A percentile compares a stretch with the other conserved stretches of the same genome.
Conservation (phyloP, 2,329 filamentous ascomycete species). For the Orbilia blumenaviensis region DNA sequence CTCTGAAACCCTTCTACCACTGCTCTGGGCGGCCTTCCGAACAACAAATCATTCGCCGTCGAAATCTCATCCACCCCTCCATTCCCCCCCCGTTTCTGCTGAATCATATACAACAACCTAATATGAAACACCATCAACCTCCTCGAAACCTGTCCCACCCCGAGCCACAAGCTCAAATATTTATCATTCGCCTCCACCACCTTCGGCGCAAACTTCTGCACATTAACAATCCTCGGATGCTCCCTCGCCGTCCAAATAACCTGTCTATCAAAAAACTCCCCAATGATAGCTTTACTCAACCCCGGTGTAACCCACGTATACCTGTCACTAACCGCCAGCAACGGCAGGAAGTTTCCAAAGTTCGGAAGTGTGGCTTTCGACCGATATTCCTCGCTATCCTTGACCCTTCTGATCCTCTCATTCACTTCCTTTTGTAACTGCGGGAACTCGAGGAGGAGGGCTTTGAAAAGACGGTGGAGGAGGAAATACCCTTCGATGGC, state of each 20-base stretch:
- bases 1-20: slow-evolving; percentile 43
- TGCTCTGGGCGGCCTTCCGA: slow-evolving; percentile 32
- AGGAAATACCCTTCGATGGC: slow-evolving; percentile 50
- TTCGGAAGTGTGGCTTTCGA: slow-evolving; percentile 32
- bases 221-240: slow-evolving; percentile 33
- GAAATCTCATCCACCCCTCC: slow-evolving; percentile 35
- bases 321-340: slow-evolving; percentile 32
- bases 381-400: slow-evolving; percentile 7
- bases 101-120: slow-evolving; percentile 26
- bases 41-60: slow-evolving; percentile 43
- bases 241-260: slow-evolving; percentile 49
- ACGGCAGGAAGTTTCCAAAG: slow-evolving; percentile 35
- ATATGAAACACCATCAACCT: slow-evolving; percentile 46
- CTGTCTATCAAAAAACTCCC: slow-evolving; percentile 42
- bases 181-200: slow-evolving; percentile 19
- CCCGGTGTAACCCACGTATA: slow-evolving; percentile 48
- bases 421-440: slow-evolving; percentile 35
- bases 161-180: slow-evolving; percentile 33
- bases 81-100: slow-evolving; percentile 14
- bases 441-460: slow-evolving; percentile 30
- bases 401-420: slow-evolving; percentile 24
- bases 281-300: slow-evolving; percentile 28
- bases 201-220: slow-evolving; percentile 13
- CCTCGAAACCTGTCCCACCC: slow-evolving; percentile 29
- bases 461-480: slow-evolving; percentile 38